Evolutionary conservation across 805 yeast species (phyloP).

Genomic region (Candida cerambycidarum): DNA sequence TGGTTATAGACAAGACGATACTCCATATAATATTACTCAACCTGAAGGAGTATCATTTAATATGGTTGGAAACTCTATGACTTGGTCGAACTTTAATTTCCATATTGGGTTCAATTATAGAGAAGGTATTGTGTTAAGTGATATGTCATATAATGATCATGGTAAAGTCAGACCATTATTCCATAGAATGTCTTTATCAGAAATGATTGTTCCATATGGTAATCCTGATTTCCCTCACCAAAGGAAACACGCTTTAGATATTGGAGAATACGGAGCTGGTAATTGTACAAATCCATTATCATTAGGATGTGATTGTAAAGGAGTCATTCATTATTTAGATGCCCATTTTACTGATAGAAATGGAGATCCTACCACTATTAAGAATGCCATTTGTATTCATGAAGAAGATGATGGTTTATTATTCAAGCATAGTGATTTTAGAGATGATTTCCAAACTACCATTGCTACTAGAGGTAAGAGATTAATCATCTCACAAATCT

Average conservation of each 20-base stretch:
- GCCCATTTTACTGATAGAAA: conserved; percentile 68
- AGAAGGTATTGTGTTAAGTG: conserved; percentile 79
- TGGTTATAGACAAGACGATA: conserved; percentile 59
- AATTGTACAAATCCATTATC: conserved; percentile 77
- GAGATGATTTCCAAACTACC: conserved; percentile 75
- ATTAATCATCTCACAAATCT: conserved; percentile 73
- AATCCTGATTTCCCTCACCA: conserved; percentile 78
- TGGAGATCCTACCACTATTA: conserved; percentile 70
- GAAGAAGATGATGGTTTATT: conserved; percentile 83
- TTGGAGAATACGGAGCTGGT: conserved; percentile 89
- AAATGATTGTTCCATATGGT: conserved; percentile 87
- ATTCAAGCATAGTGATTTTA: conserved; percentile 80
- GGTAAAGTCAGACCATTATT: conserved; percentile 71
- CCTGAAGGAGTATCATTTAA: conserved; percentile 82
- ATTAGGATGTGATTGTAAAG: conserved; percentile 83
- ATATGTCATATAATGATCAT: conserved; percentile 71
- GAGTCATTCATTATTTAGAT: conserved; percentile 79
- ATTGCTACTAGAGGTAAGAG: conserved; percentile 74
- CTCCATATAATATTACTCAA: conserved; percentile 70
- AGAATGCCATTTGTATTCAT: conserved; percentile 80
- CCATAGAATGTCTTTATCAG: conserved; percentile 75
- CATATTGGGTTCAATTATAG: conserved; percentile 84
- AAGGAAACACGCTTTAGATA: conserved; percentile 82
- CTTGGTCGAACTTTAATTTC: conserved; percentile 75
- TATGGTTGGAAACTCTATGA: conserved; percentile 66